Evolutionary conservation across 2,329 filamentous ascomycete species (phyloP), one percentile per base, ranked within the genome.

Genomic region (Phialocephala sp.): DNA sequence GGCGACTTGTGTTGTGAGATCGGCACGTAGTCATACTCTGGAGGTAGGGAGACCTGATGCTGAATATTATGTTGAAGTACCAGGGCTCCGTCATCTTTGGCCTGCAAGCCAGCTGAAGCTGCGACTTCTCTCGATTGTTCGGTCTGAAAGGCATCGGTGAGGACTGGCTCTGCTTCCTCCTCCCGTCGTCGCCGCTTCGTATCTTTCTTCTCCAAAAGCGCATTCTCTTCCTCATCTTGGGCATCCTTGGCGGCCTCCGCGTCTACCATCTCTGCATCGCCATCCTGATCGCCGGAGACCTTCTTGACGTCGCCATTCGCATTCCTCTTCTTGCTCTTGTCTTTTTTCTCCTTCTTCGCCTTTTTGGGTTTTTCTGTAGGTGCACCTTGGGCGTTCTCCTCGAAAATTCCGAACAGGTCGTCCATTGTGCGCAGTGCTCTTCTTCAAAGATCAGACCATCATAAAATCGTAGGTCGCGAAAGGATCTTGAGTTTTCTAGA

Each of bases 21-120:
- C n/a, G 94, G 94, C 20, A 97, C 85, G 76, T 97, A 97, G 77
- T 94, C 91, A 82, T 97, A 97, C 77, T 97, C 92, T 11, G 94
- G 94, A 2, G 95, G 95, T 22, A 99, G 84, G 14, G 95, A 92
- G 72, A 98, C 95, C 80, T 99, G 94, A 83, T 99, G 95, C 79
- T 97, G 94, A 73, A 99, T 97, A 81, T 99, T 97, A 82, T 99
- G 96, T 56, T 93, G 94, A 60, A 99, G 81, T 24, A 97, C 90
- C 35, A 99, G 87, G 6, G 92, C 90, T 35, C 73, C 72, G 41
- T 76, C 73, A 36, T 74, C 72, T 50, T 74, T 72, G 43, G 66
- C 72, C 62, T 74, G 73, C 18, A 77, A 68, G 41, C 75, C 76
- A 61, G 73, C 72, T 15, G 75, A 74, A 32, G 90, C 91, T 24